A percentile compares a stretch with the other conserved stretches of the same genome.
These are phyloP conservation scores for Rutstroemia sydowiana DNA, from an alignment of 2,329 filamentous ascomycete genomes.

Conservation along the genomic window DNA sequence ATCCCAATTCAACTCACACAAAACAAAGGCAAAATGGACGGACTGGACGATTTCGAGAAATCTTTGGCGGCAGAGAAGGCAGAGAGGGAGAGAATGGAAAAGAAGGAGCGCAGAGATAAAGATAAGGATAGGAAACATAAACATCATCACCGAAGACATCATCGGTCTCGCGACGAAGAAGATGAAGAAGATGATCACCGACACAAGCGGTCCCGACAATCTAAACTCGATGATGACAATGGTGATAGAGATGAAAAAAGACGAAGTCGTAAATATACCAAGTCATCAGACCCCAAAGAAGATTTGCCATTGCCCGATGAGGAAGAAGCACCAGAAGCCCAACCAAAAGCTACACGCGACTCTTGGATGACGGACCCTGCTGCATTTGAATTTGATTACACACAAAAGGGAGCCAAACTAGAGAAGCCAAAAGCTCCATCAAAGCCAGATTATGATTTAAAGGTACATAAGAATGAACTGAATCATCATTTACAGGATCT, in stretches of 20 bases:
- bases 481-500: conserved; percentile 61
- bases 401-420: conserved; percentile 52
- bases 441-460: conserved; percentile 29
- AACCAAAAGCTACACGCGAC: conserved; percentile 52
- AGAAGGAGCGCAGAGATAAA: conserved; percentile 37
- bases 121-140: conserved; percentile 32
- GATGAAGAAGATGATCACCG: conserved; percentile 41
- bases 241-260: conserved; percentile 28
- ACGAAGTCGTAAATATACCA: conserved; percentile 32
- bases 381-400: conserved; percentile 75
- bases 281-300: conserved; percentile 41
- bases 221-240: conserved; percentile 30
- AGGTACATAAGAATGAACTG: conserved; percentile 70
- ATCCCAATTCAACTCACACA: conserved; percentile 5
- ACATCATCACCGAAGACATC: conserved; percentile 30
- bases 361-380: conserved; percentile 93
- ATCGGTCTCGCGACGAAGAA: conserved; percentile 24
- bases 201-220: conserved; percentile 52
- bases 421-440: conserved; percentile 35
- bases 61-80: conserved; percentile 59
- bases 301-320: conserved; percentile 46
- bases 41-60: conserved; percentile 70
- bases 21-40: conserved; percentile 36
- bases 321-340: conserved; percentile 32
- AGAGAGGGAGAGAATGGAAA: conserved; percentile 41